Evolutionary conservation across 768 basidiomycete species (phyloP).

Genomic region (Boletellus ananas): DNA sequence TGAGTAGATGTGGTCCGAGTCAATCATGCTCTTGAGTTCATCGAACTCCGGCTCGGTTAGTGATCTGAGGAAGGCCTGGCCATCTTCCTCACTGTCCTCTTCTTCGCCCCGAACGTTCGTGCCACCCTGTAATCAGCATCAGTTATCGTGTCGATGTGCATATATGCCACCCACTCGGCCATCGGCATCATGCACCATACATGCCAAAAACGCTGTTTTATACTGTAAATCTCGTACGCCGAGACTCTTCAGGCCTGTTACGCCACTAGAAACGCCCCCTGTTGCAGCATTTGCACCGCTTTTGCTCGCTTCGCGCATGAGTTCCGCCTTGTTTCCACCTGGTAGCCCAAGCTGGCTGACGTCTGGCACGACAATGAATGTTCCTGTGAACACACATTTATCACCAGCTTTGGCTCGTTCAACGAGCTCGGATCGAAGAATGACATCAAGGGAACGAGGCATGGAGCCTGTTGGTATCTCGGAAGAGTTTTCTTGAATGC

Average conservation of each 20-base stretch:
- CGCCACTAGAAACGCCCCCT: conserved; percentile 71
- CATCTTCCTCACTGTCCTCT: conserved; percentile 71
- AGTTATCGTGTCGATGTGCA: background rate
- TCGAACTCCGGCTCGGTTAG: conserved; percentile 94
- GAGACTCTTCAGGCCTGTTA: conserved; percentile 89
- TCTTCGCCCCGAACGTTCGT: conserved; percentile 91
- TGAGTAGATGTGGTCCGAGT: conserved; percentile 91
- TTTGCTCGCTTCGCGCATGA: conserved; percentile 80
- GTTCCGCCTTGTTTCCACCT: conserved; percentile 87
- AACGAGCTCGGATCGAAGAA: conserved; percentile 91
- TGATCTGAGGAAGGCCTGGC: conserved; percentile 81
- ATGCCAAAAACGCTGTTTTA: conserved; percentile 97
- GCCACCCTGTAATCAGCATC: conserved; percentile 48
- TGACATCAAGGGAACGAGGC: conserved; percentile 96
- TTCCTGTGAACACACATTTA: conserved; percentile 96
- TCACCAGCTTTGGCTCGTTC: conserved; percentile 99
- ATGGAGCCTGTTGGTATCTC: conserved; percentile 98
- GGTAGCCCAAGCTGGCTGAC: conserved; percentile 94
- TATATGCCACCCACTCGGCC: conserved; percentile 59
- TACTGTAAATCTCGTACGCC: conserved; percentile 96
- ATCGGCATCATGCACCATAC: conserved; percentile 94
- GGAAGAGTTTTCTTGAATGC: conserved; percentile 97
- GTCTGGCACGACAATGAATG: conserved; percentile 98
- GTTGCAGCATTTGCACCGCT: conserved; percentile 56
- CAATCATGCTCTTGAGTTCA: conserved; percentile 91